Base-by-base conservation (phyloP, 345 rosid species). In the Corchorus capsularis region DNA sequence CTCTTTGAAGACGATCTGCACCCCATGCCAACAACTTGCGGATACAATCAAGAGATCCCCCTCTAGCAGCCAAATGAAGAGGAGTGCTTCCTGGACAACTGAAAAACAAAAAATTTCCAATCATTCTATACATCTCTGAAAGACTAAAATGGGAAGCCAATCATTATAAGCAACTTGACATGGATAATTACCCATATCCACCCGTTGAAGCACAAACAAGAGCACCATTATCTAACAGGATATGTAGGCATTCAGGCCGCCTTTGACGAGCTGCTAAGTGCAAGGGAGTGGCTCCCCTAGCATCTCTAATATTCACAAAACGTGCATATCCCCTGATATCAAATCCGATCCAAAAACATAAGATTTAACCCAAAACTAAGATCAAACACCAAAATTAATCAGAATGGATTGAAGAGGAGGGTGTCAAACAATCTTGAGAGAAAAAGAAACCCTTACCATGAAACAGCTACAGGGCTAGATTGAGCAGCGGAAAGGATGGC, bases 1-100 rank as follows among this genome's bases (percentile, higher is more conserved):
- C 99, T 92, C 97, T 85, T 63, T 92, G 98, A 81, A 83, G 86
- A 75, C 99, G 97, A 89, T 96, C 97, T 15, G 98, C 98, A 71
- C 98, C 98, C 97, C 98, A 94, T 6, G 98, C 98, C 77, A 96
- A 88, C 85, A 96, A 83, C 43, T 87, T 91, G 2, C 97, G 92
- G 46, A 91, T 87, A 75, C 99, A 96, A 76, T 92, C 99, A 17
- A 92, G 90, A 81, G 98, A 96, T 60, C 99, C 99, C 0, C 97
- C 96, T 84, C 98, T 87, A 34, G 99, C 99, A 49, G 99, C 99
- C 79, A 96, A 84, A 85, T 94, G 99, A 82, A 96, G 99, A 84
- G 99, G 97, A 68, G 99, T 92, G 76, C 97, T 94, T 22, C 97
- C 98, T 0, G 96, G 95, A 69, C 74, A 90, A 45, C 99, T 96